Evolutionary conservation across 495 filamentous ascomycete genomes (phyloP), one percentile per base, ranked within the genome.

Genomic region (Penicillium ochrochloron): DNA sequence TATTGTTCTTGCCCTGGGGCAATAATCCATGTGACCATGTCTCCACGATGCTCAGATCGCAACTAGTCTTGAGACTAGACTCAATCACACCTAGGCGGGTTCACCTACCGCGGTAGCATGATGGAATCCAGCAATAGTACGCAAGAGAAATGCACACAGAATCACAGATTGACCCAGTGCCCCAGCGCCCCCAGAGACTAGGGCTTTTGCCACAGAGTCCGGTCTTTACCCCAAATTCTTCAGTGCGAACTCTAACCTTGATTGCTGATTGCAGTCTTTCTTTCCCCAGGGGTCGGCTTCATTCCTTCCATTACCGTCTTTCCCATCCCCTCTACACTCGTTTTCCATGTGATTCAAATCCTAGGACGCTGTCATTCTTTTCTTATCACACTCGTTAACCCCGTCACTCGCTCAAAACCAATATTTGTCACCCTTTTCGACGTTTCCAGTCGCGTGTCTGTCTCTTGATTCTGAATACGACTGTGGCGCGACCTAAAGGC

Each of bases 201-300:
- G 53, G 53, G 53, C 33, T 56, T 27, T 56, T 37, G 12, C 31
- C 29, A 33, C 10, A 14, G 35, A 27, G 35, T 11, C 35, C 35
- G 46, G 46, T 12, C 25, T n/a, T 56, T 56, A 56, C 53, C 53
- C 53, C 31, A 6, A 56, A 34, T 35, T 35, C 53, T 56, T 35
- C 53, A 56, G 31, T 21, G 33, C 31, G 53, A 37, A 56, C 27
- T 34, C 15, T 56, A 56, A 35, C 33, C 15, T 12, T 33, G 53
- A 56, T 35, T 56, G 31, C 12, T 54, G 14, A 1, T 17, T 41
- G 31, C 31, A 33, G 31, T 5, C 53, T 35, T 34, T 54, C 52
- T 34, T 37, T 37, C 33, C 31, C 27, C 27, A 54, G 51, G 51
- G 51, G 25, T 9, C 31, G 14, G 15, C 27, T 17, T 34, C 29